phyloP scores from a whole-genome alignment of 179 eudicot species.

The Camellia oleifera region DNA sequence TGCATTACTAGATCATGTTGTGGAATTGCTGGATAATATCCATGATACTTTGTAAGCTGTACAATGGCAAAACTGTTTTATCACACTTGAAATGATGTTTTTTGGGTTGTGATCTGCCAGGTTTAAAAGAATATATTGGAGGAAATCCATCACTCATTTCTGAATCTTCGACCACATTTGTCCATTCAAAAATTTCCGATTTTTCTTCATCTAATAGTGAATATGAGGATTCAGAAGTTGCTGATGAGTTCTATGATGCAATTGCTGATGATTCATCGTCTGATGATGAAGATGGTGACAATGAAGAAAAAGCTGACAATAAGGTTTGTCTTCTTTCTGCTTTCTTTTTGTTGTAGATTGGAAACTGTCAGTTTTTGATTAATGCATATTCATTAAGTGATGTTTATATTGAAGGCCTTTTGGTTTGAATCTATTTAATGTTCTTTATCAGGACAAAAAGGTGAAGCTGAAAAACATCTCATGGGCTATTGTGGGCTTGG shows the following conservation, averaged over 20 bases:
- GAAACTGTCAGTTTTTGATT: background rate
- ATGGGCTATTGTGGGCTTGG: constrained; percentile 64
- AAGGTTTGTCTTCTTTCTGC: constrained; percentile 46
- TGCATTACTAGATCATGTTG: no score
- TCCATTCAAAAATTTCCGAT: constrained; percentile 47
- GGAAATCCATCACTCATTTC: constrained; percentile 67
- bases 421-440: constrained; percentile 18
- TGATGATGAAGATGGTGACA: constrained; percentile 64
- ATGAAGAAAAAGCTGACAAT: constrained; percentile 33
- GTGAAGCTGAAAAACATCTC: constrained; percentile 63
- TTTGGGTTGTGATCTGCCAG: constrained; percentile 33
- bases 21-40: background rate
- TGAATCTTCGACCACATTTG: constrained; percentile 32
- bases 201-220: constrained; percentile 53
- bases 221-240: constrained; percentile 43
- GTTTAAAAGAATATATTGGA: constrained; percentile 86
- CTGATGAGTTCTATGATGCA: constrained; percentile 93
- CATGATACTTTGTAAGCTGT: background rate
- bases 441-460: constrained; percentile 44
- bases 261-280: constrained; percentile 64
- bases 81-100: background rate
- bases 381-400: background rate
- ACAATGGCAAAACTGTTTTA: background rate
- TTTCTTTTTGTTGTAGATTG: constrained; percentile 13
- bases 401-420: constrained; percentile 8